A percentile compares a stretch with the other conserved stretches of the same genome.
Conservation (phyloP, 495 filamentous ascomycete species). For the Darksidea phi region DNA sequence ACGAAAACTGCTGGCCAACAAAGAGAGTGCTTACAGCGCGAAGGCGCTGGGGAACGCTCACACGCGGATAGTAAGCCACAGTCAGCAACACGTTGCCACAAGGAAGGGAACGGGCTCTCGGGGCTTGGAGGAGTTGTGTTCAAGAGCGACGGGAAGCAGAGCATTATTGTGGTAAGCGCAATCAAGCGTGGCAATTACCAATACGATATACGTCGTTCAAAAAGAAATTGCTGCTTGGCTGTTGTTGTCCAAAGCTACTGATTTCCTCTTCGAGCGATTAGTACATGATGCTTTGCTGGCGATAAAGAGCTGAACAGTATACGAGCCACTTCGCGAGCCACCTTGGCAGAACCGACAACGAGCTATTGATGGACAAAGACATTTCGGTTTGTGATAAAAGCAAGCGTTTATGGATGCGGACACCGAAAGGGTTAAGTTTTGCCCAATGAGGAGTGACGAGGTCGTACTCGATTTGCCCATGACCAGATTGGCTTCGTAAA, state of each 20-base stretch:
- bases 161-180: no score
- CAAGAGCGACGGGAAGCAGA: no score
- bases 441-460: not conserved
- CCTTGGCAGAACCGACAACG: not conserved
- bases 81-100: conserved; percentile 25
- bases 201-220: not conserved
- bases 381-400: not conserved
- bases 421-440: no score
- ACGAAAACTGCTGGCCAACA: conserved; percentile 5
- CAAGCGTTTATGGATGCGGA: conserved; percentile 1
- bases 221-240: not conserved
- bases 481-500: conserved; percentile 15
- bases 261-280: conserved; percentile 12
- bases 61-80: conserved; percentile 27
- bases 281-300: not conserved
- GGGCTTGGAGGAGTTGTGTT: not conserved
- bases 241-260: not conserved
- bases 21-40: conserved; percentile 14
- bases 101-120: conserved; percentile 15
- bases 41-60: not conserved
- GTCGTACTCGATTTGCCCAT: conserved; percentile 11
- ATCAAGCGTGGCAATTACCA: no score
- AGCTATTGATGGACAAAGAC: not conserved
- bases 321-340: conserved; percentile 12
- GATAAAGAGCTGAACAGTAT: conserved; percentile 16